A percentile compares a stretch with the other conserved stretches of the same genome.
phyloP scores from a whole-genome alignment of 371 early-diverging fungal genomes.

The Mucor piriformis region DNA sequence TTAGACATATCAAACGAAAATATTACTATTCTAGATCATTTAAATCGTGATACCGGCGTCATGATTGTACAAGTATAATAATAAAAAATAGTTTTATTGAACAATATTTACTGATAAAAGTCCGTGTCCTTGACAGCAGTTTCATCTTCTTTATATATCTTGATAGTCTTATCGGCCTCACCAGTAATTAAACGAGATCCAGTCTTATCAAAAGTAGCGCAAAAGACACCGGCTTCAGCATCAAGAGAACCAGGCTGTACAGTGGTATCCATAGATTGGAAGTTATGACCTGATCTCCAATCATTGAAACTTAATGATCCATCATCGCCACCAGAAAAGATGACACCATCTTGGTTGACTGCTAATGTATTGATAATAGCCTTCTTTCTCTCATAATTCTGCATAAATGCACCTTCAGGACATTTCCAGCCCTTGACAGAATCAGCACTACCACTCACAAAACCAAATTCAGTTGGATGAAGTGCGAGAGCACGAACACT shows the following conservation, averaged over 20 bases:
- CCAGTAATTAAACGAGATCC: slow-evolving; percentile 95
- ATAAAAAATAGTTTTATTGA: slow-evolving; percentile 1
- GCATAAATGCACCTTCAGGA: slow-evolving; percentile 92
- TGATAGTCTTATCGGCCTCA: slow-evolving; percentile 98
- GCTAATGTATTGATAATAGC: slow-evolving; percentile 90
- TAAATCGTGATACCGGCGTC: slow-evolving; percentile 38
- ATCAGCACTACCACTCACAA: slow-evolving; percentile 92
- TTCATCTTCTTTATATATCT: slow-evolving; percentile 91
- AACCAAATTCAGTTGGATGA: slow-evolving; percentile 93
- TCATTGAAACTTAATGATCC: slow-evolving; percentile 97
- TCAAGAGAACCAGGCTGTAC: slow-evolving; percentile 97
- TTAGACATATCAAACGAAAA: slow-evolving; percentile 35
- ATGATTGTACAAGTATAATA: slow-evolving; percentile 39
- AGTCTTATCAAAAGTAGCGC: slow-evolving; percentile 93
- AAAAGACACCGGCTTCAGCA: slow-evolving; percentile 94
- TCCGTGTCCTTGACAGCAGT: slow-evolving; percentile 58
- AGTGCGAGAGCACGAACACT: slow-evolving; percentile 89
- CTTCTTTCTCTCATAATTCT: slow-evolving; percentile 88
- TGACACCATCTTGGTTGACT: slow-evolving; percentile 88
- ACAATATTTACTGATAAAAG: slow-evolving; percentile 29
- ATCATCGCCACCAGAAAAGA: slow-evolving; percentile 96
- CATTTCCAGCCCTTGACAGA: slow-evolving; percentile 96
- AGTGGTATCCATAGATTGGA: slow-evolving; percentile 84
- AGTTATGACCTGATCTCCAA: slow-evolving; percentile 94
- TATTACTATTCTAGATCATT: slow-evolving; percentile 31